Base-by-base conservation (phyloP, 108 stramenopile genomes). In the Nannochloropsis salina region DNA sequence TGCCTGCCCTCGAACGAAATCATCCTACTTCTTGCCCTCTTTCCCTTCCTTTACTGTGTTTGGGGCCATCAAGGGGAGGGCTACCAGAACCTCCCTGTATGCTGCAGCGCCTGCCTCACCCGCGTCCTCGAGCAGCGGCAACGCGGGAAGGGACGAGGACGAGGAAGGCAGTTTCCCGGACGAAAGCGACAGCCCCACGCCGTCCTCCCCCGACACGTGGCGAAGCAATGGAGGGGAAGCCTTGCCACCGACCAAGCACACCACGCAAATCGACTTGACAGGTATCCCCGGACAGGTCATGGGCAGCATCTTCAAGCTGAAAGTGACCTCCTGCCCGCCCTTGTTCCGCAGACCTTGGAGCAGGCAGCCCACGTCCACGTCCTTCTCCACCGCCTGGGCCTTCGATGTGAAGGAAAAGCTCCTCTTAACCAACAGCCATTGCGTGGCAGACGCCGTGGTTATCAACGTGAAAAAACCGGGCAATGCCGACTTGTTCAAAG, bases 301-400 rank as follows among this genome's bases (percentile, higher is more conserved):
- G 61, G 61, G 61, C 4, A 74, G 61, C n/a, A n/a, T 74, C 8
- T 74, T 74, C 61, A 74, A 74, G 61, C 61, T 74, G 3, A 74
- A 74, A 74, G 61, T 74, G 61, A 74, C n/a, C 4, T 74, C 61
- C n/a, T 74, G 61, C 61, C 61, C 61, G 15, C 61, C 61, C n/a
- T 74, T 74, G 61, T 74, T 74, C 61, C 61, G 61, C n/a, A 15
- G 61, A n/a, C 61, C 61, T 74, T 74, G 61, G 61, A 74, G 61
- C 61, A 74, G 61, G n/a, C 61, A 74, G n/a, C 61, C 61, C 20
- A 74, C 61, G 5, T 74, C 61, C 61, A 74, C 61, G 20, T 74
- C 61, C 61, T 74, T 74, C 6, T 74, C 61, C 61, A 74, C 61
- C 61, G 61, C 61, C 2, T 74, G 61, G 61, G 61, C 61, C 15